Percentiles rank a stretch among this genome's conserved stretches.
Conservation (phyloP, 352 stramenopile genomes). For the Pythium grandisporangium region DNA sequence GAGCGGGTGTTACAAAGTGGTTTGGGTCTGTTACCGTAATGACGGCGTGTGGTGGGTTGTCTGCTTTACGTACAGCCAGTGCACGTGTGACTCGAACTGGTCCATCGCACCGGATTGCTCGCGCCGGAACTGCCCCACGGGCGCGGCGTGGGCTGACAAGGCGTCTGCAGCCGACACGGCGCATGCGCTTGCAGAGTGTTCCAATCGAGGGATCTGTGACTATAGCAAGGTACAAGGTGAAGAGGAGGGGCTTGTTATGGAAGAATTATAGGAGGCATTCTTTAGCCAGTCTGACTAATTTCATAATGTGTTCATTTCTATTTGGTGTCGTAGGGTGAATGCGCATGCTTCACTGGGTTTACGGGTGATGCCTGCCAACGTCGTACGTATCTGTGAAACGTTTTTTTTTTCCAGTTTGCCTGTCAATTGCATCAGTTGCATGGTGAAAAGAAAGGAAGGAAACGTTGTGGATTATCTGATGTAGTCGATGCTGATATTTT, state of each 20-base stretch:
- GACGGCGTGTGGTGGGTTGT: too few species aligned
- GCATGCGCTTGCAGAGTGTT: constrained; percentile 47
- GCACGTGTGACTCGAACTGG: constrained; percentile 58
- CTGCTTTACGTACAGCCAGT: constrained; percentile 54
- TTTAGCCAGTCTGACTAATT: too few species aligned
- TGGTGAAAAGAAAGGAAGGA: too few species aligned
- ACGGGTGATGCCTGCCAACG: constrained; percentile 51
- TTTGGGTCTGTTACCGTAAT: too few species aligned
- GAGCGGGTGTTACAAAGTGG: not conserved
- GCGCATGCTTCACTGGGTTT: constrained; percentile 42
- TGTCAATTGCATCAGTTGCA: too few species aligned
- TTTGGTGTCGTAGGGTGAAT: constrained; percentile 26
- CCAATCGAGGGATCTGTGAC: constrained; percentile 54
- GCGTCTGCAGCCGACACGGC: constrained; percentile 43
- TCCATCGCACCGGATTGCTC: constrained; percentile 63
- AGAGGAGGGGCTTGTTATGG: not conserved
- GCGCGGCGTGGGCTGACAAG: constrained; percentile 74
- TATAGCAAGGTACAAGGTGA: constrained; percentile 25
- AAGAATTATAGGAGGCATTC: too few species aligned
- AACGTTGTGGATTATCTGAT: not conserved
- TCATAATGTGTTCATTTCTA: too few species aligned
- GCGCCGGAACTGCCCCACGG: constrained; percentile 51
- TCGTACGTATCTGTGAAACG: constrained; percentile 15
- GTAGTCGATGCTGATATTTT: not conserved
- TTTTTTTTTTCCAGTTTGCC: too few species aligned